Evolutionary conservation across 1,284 basidiomycete species (phyloP).

Genomic region (Cutaneotrichosporon dermatis): DNA sequence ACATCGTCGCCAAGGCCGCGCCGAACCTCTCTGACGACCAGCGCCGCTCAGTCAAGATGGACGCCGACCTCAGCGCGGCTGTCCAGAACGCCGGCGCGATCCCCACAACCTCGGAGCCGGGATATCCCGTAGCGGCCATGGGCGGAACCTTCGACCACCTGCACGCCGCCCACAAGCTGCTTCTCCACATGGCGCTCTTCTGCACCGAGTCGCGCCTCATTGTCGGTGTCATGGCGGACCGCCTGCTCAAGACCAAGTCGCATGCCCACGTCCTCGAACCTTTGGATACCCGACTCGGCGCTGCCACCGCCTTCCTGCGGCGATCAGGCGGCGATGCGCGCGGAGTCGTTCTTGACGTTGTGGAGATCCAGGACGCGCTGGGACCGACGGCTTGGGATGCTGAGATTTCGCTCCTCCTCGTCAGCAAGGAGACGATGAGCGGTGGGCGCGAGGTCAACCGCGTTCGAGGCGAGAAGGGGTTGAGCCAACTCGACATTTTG

Average conservation of each 20-base stretch:
- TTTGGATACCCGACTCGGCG: conserved; percentile 56
- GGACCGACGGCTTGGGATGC: conserved; percentile 82
- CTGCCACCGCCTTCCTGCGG: conserved; percentile 60
- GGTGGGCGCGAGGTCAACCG: conserved; percentile 58
- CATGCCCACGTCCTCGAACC: conserved; percentile 67
- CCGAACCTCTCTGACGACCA: neutral
- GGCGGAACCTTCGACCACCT: conserved; percentile 95
- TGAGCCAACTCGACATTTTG: conserved; percentile 64
- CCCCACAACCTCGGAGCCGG: neutral
- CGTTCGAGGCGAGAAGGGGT: conserved; percentile 28
- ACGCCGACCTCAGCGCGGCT: neutral
- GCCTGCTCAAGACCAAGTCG: conserved; percentile 68
- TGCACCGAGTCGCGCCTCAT: conserved; percentile 75
- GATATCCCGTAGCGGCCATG: conserved; percentile 49
- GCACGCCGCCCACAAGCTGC: conserved; percentile 94
- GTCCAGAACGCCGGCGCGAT: neutral
- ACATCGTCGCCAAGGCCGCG: conserved; percentile 1
- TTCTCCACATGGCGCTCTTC: conserved; percentile 85
- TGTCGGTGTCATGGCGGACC: conserved; percentile 76
- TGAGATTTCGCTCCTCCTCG: conserved; percentile 80
- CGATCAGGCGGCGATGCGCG: conserved; percentile 16
- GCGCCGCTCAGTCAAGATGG: neutral
- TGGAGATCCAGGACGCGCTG: conserved; percentile 72
- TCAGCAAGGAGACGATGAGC: conserved; percentile 74
- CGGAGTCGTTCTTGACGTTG: conserved; percentile 51